phyloP scores from a whole-genome alignment of 2,329 filamentous ascomycete genomes.

The Dactylellina parvicollis region DNA sequence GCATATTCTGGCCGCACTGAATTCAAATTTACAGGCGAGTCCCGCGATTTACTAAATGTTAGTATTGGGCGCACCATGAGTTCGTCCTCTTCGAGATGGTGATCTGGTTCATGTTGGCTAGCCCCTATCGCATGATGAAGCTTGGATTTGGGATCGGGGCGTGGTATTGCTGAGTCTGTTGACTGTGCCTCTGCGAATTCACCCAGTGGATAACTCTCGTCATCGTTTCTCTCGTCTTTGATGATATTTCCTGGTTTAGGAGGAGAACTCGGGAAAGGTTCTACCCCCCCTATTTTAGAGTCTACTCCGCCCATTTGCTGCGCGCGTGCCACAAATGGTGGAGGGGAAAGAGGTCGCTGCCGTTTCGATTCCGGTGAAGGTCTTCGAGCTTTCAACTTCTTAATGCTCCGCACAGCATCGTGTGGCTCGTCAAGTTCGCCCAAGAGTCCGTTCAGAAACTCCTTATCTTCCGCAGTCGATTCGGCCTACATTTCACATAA shows the following conservation, averaged over 20 bases:
- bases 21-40: slow-evolving; percentile 63
- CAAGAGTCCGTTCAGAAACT: slow-evolving; percentile 84
- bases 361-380: not conserved
- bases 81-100: slow-evolving; percentile 74
- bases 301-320: not conserved
- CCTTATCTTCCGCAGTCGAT: slow-evolving; percentile 81
- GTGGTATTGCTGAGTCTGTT: not conserved
- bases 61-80: slow-evolving; percentile 61
- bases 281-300: not conserved
- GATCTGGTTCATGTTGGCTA: slow-evolving; percentile 63
- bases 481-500: slow-evolving; percentile 13
- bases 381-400: slow-evolving; percentile 43
- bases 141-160: not conserved
- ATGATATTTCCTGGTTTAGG: slow-evolving; percentile 25
- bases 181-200: not conserved
- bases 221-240: not conserved
- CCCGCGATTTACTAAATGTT: slow-evolving; percentile 40
- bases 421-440: slow-evolving; percentile 77
- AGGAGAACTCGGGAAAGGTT: slow-evolving; percentile 59
- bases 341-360: slow-evolving; percentile 30
- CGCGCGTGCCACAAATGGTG: not conserved
- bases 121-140: not conserved
- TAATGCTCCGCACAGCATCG: slow-evolving; percentile 29
- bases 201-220: not conserved
- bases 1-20: slow-evolving; percentile 54